Evolutionary conservation across 1,139 yeast species (phyloP).

Genomic region (Kluyveromyces sp.): DNA sequence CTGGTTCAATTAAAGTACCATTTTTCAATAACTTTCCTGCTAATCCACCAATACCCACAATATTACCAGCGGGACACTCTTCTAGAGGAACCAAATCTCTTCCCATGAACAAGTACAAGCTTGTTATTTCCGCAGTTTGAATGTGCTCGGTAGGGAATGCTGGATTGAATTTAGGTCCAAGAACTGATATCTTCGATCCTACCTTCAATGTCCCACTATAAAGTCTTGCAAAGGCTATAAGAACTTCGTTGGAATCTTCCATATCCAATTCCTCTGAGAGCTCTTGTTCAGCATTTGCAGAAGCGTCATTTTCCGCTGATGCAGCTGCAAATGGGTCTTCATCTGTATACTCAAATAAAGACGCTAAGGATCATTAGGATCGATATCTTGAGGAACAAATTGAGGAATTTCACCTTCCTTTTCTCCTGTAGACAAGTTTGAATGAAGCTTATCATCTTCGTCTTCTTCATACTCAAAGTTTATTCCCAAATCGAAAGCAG

Average conservation of each 20-base stretch:
- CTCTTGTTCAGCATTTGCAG: slow-evolving; percentile 32
- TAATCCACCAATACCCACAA: slow-evolving; percentile 89
- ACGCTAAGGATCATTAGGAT: slow-evolving; percentile 30
- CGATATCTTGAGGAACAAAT: slow-evolving; percentile 23
- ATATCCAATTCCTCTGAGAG: slow-evolving; percentile 34
- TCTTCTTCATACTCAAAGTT: slow-evolving; percentile 15
- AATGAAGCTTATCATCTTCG: slow-evolving; percentile 7
- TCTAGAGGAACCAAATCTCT: slow-evolving; percentile 72
- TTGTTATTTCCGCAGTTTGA: slow-evolving; percentile 47
- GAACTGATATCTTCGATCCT: slow-evolving; percentile 66
- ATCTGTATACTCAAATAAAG: slow-evolving; percentile 31
- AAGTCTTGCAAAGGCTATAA: slow-evolving; percentile 83
- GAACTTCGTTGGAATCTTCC: slow-evolving; percentile 47
- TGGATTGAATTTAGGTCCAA: slow-evolving; percentile 88
- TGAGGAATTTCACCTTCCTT: slow-evolving; percentile 13
- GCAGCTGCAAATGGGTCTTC: slow-evolving; percentile 22
- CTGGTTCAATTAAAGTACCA: slow-evolving; percentile 61
- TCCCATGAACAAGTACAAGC: slow-evolving; percentile 84
- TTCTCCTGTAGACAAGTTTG: slow-evolving; percentile 4
- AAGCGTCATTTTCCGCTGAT: slow-evolving; percentile 21
- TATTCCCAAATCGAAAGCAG: slow-evolving; percentile 20
- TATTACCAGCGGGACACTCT: slow-evolving; percentile 88
- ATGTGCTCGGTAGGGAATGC: slow-evolving; percentile 54
- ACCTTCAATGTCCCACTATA: slow-evolving; percentile 73
- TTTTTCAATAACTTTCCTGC: slow-evolving; percentile 76